Evolutionary conservation across 495 filamentous ascomycete species (phyloP), one percentile per base, ranked within the genome.

Genomic region (Alectoria sarmentosa): DNA sequence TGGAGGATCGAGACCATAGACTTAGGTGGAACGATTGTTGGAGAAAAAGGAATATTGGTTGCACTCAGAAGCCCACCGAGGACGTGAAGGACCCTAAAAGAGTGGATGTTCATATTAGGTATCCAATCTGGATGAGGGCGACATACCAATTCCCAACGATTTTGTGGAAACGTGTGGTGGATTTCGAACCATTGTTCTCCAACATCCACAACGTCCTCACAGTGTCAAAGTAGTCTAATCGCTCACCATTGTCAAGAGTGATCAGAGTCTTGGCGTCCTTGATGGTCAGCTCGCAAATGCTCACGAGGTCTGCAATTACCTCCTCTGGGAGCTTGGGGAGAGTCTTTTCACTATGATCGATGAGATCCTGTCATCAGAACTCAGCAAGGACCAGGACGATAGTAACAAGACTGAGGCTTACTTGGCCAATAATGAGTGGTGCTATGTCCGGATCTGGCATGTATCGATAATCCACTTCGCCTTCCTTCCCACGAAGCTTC

Each of bases 401-500:
- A 54, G 49, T 15, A 42, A 32, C n/a, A 6, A 11, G 41, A 21
- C n/a, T 38, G 17, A 32, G 36, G 69, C 74, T 28, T 34, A 79
- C 76, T 59, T 82, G 67, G 17, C 84, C 87, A 66, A 99, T 87
- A 6, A 90, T 70, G 14, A 99, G 78, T 1, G 95, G 90, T 0
- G 82, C 82, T 14, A 99, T 77, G 74, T 99, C 94, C 3, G 94
- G 91, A 73, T 99, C 94, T 1, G 94, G 94, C 95, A 98, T 98
- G 73, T 98, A 98, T 54, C 94, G 82, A 72, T 98, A 98, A 69
- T 98, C 94, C 3, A 98, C 91, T 70, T 96, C 92, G 48, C 94
- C 95, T 71, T 98, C 94, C 75, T 98, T 98, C 15, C 91, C 92
- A 67, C 94, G 83, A 21, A 98, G 74, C 30, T 84, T 82, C 55